phyloP scores from a whole-genome alignment of 2,329 filamentous ascomycete genomes.

The Cladosporium sp. region DNA sequence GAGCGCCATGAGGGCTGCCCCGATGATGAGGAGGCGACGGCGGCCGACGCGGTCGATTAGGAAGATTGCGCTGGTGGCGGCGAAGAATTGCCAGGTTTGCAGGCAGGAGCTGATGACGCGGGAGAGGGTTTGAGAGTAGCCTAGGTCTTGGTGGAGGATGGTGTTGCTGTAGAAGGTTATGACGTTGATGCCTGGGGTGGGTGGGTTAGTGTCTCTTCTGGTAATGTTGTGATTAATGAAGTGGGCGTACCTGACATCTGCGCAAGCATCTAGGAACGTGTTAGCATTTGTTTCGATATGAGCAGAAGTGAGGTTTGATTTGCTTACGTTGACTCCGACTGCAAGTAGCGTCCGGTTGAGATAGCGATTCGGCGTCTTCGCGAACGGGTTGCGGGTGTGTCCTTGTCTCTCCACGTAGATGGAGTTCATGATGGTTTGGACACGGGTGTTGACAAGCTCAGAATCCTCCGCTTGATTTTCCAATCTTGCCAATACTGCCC shows the following conservation, averaged over 20 bases:
- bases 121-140: conserved; percentile 18
- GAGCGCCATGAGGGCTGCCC: conserved; percentile 25
- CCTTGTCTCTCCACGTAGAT: conserved; percentile 21
- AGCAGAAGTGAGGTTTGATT: conserved; percentile 50
- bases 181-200: conserved; percentile 26
- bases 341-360: conserved; percentile 25
- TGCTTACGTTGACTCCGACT: conserved; percentile 39
- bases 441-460: conserved; percentile 16
- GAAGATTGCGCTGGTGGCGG: conserved; percentile 24
- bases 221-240: no score
- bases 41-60: conserved; percentile 29
- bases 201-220: no score
- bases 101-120: conserved; percentile 25
- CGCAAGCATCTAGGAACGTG: conserved; percentile 16
- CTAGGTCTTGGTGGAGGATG: conserved; percentile 21
- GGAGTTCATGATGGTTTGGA: conserved; percentile 19
- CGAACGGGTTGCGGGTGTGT: conserved; percentile 23
- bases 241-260: no score
- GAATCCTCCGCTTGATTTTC: conserved; percentile 21
- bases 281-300: not conserved
- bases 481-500: conserved; percentile 25
- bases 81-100: conserved; percentile 28
- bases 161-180: conserved; percentile 27
- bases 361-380: conserved; percentile 22
- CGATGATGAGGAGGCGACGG: conserved; percentile 26